These are phyloP conservation scores for Noccaea bulbosa DNA, from an alignment of 345 rosid species.

Conservation along the genomic window DNA sequence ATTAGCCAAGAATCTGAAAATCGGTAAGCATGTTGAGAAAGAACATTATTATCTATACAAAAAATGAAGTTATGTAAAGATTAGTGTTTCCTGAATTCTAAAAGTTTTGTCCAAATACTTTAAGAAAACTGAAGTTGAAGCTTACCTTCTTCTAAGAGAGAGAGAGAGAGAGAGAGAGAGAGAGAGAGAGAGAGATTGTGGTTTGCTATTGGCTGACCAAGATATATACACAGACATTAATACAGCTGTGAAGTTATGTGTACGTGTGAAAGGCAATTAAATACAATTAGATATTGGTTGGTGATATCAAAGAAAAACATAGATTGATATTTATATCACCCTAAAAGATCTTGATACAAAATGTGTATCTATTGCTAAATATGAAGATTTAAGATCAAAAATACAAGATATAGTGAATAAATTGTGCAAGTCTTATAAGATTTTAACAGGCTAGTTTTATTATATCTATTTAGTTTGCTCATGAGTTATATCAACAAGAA, in stretches of 20 bases:
- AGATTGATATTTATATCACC: not conserved
- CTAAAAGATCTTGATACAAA: conserved; percentile 18
- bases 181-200: conserved; percentile 19
- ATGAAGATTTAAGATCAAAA: conserved; percentile 3
- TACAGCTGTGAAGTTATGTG: conserved; percentile 12
- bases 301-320: conserved; percentile 1
- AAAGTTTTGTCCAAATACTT: not conserved
- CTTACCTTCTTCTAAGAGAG: conserved; percentile 18
- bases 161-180: not conserved
- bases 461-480: not conserved
- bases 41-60: not conserved
- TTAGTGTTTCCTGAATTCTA: conserved; percentile 4
- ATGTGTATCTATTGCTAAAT: conserved; percentile 30
- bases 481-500: conserved; percentile 4
- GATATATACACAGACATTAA: not conserved
- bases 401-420: conserved; percentile 15
- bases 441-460: conserved; percentile 2
- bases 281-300: conserved; percentile 5
- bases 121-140: conserved; percentile 5
- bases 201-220: conserved; percentile 18
- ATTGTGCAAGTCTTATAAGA: conserved; percentile 8
- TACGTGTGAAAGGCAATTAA: conserved; percentile 28
- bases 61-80: not conserved
- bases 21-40: conserved; percentile 5
- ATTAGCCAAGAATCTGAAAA: conserved; percentile 20